phyloP scores from a whole-genome alignment of 2,329 filamentous ascomycete genomes.

The Colletotrichum chlorophyti region DNA sequence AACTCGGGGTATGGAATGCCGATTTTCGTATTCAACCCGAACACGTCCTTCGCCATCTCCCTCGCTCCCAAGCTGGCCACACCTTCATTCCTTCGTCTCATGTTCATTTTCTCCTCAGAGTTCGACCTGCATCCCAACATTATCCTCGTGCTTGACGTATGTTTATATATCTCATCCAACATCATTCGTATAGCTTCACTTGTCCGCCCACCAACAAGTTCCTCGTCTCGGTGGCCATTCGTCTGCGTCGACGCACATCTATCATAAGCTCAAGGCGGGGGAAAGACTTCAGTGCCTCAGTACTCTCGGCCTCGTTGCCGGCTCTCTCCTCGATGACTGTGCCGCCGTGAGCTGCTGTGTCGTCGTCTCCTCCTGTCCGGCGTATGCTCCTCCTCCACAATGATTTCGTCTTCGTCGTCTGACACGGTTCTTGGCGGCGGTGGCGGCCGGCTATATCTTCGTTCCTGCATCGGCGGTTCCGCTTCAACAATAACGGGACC shows the following conservation, averaged over 20 bases:
- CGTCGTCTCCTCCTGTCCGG: slow-evolving; percentile 35
- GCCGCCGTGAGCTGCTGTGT: slow-evolving; percentile 31
- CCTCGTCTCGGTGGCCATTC: neutral
- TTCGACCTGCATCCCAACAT: neutral
- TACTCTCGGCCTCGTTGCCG: slow-evolving; percentile 23
- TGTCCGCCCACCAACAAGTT: neutral
- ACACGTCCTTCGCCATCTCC: slow-evolving; percentile 6
- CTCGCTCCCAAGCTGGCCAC: neutral
- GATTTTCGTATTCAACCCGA: slow-evolving; percentile 14
- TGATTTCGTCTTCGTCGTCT: slow-evolving; percentile 37
- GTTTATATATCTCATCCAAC: neutral
- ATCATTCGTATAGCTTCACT: neutral
- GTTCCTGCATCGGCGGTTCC: slow-evolving; percentile 29
- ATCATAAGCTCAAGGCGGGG: no score
- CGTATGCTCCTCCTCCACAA: slow-evolving; percentile 44
- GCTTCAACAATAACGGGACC: slow-evolving; percentile 36
- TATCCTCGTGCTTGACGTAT: neutral
- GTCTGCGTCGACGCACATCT: neutral
- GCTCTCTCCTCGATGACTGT: slow-evolving; percentile 19
- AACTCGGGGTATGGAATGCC: neutral
- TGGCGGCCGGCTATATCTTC: slow-evolving; percentile 29
- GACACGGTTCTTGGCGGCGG: slow-evolving; percentile 37
- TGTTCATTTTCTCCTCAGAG: neutral
- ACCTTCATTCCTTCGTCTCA: slow-evolving; percentile 10
- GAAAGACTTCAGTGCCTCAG: no score